Percentiles rank a stretch among this genome's conserved stretches.
phyloP scores from a whole-genome alignment of 768 basidiomycete genomes.

The Rhizopogon sp. region DNA sequence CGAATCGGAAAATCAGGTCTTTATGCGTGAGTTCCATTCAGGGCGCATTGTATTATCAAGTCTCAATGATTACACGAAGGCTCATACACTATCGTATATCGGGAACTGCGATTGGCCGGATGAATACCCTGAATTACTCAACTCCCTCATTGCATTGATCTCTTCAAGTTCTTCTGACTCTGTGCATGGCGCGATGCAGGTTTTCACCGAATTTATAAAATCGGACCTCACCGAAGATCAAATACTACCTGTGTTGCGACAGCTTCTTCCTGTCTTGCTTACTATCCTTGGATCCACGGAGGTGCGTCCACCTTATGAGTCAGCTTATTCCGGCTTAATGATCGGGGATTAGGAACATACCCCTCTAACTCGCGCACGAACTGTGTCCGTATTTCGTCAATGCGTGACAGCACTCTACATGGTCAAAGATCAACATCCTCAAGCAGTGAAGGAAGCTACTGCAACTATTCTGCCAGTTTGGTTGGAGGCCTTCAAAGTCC shows the following conservation, averaged over 20 bases:
- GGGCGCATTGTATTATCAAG: not conserved
- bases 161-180: constrained; percentile 66
- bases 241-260: constrained; percentile 84
- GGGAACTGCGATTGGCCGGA: constrained; percentile 96
- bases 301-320: constrained; percentile 31
- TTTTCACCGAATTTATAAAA: constrained; percentile 92
- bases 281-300: constrained; percentile 71
- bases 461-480: constrained; percentile 81
- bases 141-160: constrained; percentile 68
- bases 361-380: constrained; percentile 76
- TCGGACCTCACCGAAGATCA: constrained; percentile 93
- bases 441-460: constrained; percentile 78
- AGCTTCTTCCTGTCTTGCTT: constrained; percentile 83
- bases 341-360: constrained; percentile 50
- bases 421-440: constrained; percentile 91
- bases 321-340: constrained; percentile 3
- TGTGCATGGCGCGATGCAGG: constrained; percentile 95
- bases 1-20: constrained; percentile 80
- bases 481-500: constrained; percentile 84
- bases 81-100: constrained; percentile 81
- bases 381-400: constrained; percentile 86
- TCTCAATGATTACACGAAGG: constrained; percentile 42
- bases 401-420: constrained; percentile 87
- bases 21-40: constrained; percentile 55
- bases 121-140: constrained; percentile 88